Conservation (phyloP, 768 basidiomycete genomes). For the Wakefieldia striispora region DNA sequence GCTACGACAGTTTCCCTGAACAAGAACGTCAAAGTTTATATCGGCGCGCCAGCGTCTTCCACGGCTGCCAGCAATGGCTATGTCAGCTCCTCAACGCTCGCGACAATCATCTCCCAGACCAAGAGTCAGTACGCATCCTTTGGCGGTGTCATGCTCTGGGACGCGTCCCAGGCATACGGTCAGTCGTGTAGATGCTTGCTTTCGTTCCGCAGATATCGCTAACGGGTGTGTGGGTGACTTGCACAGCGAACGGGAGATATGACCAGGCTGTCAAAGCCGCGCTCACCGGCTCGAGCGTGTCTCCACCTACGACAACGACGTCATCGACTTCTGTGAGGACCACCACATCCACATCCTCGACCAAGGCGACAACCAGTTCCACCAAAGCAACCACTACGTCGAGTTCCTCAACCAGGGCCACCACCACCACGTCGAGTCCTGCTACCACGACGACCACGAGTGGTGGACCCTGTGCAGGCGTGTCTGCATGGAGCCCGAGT, state of each 20-base stretch:
- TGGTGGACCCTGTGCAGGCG: slow-evolving; percentile 39
- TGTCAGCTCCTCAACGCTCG: slow-evolving; percentile 33
- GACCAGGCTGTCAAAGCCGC: slow-evolving; percentile 43
- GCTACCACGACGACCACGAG: slow-evolving; percentile 9
- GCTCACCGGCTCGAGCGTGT: slow-evolving; percentile 22
- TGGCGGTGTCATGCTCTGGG: slow-evolving; percentile 45
- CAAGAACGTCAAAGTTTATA: slow-evolving; percentile 46
- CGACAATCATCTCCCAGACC: slow-evolving; percentile 32
- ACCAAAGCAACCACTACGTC: not conserved
- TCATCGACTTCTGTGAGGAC: slow-evolving; percentile 6
- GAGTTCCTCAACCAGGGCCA: not conserved
- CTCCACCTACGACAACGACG: slow-evolving; percentile 15
- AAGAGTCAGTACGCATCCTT: slow-evolving; percentile 41
- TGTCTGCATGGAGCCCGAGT: slow-evolving; percentile 39
- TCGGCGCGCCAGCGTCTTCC: slow-evolving; percentile 44
- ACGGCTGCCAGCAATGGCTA: slow-evolving; percentile 43
- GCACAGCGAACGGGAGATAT: slow-evolving; percentile 41
- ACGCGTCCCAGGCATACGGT: slow-evolving; percentile 47
- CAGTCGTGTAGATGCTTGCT: slow-evolving; percentile 1
- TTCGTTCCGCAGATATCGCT: not conserved
- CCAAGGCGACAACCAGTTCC: slow-evolving; percentile 6
- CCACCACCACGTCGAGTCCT: not conserved
- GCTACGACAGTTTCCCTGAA: slow-evolving; percentile 42
- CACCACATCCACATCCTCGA: slow-evolving; percentile 4
- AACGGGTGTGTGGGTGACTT: not conserved